Base-by-base conservation (phyloP, 495 filamentous ascomycete genomes). In the Talaromyces adpressus region DNA sequence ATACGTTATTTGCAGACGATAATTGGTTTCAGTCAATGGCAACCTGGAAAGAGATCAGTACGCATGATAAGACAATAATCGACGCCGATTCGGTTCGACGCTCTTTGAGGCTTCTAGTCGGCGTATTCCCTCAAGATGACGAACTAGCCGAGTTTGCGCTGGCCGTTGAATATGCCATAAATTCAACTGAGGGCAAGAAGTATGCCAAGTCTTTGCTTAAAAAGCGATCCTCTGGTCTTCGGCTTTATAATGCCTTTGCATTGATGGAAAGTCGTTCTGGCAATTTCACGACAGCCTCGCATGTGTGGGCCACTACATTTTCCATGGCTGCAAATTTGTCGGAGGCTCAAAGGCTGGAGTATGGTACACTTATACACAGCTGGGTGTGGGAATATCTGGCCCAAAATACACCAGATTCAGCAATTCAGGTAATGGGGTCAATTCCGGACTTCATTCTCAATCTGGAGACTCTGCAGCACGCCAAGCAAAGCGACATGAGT, bases 211-310 rank as follows among this genome's bases (percentile, higher is more conserved):
- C 68, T 1, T 72, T 95, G 0, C 70, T 97, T 11, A 93, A 91
- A 68, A 79, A 79, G 59, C 81, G 85, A 64, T 77, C 85, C 2
- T 81, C 86, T 0, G 89, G 83, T 68, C 71, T 91, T 8, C 75
- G 80, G 32, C 75, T 97, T 4, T 97, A 93, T 73, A 89, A 92
- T 67, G 85, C 85, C 0, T 93, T 92, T 65, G 89, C 88, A 3
- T 75, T 92, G 25, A 82, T 91, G 45, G 89, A 96, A 71, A 84
- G 78, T 67, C 79, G 80, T 30, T 82, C 79, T 57, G 80, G 77
- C 0, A 85, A 86, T 57, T 60, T 68, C 0, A 76, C 81, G 6
- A 73, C 81, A 58, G 85, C 90, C 27, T 72, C 82, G 22, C 82
- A 83, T 51, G 84, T 94, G n/a, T 84, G 91, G 69, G 71, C 80